phyloP scores from a whole-genome alignment of 352 stramenopile species.

The Phytophthora fragariaefolia region DNA sequence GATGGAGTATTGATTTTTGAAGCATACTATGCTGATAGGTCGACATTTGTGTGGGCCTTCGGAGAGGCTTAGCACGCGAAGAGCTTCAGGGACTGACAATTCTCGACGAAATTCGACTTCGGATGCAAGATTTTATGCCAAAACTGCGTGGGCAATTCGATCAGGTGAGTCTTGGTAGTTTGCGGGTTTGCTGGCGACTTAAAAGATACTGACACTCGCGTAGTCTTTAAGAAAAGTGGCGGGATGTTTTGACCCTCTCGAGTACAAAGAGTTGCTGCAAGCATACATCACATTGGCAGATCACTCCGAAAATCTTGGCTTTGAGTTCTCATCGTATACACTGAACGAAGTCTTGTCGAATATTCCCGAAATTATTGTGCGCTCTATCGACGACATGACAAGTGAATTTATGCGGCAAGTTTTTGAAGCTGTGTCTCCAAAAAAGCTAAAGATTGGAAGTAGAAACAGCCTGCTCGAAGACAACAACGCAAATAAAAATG shows the following conservation, averaged over 20 bases:
- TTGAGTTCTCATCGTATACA: conserved; percentile 78
- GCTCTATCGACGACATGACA: conserved; percentile 77
- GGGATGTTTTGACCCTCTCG: conserved; percentile 66
- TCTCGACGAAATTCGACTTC: conserved; percentile 62
- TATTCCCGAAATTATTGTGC: conserved; percentile 83
- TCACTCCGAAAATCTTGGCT: conserved; percentile 76
- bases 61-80: conserved; percentile 47
- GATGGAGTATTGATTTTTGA: not conserved
- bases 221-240: conserved; percentile 81
- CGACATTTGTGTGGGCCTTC: conserved; percentile 73
- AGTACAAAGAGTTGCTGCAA: conserved; percentile 85
- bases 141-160: conserved; percentile 78
- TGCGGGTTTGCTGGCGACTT: too few relatives aligned
- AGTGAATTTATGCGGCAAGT: conserved; percentile 50
- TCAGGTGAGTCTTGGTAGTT: conserved; percentile 55
- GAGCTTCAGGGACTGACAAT: conserved; percentile 66
- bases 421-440: conserved; percentile 54
- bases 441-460: conserved; percentile 38
- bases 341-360: conserved; percentile 74
- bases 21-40: conserved; percentile 44
- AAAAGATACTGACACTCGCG: not conserved
- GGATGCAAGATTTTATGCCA: conserved; percentile 79
- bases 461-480: conserved; percentile 8
- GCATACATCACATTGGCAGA: conserved; percentile 83
- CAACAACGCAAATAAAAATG: conserved; percentile 35